phyloP scores from a whole-genome alignment of 2,329 filamentous ascomycete genomes.

The Cordyceps militaris region DNA sequence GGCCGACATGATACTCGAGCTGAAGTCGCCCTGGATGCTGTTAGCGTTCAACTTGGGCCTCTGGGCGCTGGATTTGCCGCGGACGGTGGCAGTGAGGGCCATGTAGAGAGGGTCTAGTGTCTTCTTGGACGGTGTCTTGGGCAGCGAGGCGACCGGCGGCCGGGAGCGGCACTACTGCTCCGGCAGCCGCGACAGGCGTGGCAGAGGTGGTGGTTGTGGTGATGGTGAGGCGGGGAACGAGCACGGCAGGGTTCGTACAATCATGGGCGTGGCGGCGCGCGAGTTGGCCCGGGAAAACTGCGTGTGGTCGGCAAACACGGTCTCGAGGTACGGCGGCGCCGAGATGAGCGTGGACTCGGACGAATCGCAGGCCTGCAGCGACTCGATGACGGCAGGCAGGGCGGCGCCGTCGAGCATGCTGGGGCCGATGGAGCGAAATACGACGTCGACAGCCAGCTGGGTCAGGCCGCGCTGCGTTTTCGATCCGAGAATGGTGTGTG shows the following conservation, averaged over 20 bases:
- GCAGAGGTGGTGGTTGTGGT: background rate
- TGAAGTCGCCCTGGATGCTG: conserved; percentile 41
- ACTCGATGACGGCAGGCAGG: conserved; percentile 59
- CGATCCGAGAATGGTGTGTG: conserved; percentile 90
- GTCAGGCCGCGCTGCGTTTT: conserved; percentile 80
- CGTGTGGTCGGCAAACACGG: conserved; percentile 60
- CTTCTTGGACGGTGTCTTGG: conserved; percentile 30
- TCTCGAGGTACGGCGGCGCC: conserved; percentile 71
- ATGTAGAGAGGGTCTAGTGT: conserved; percentile 29
- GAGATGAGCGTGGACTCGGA: conserved; percentile 74
- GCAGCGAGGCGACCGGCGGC: background rate
- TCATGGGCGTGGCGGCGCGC: conserved; percentile 62
- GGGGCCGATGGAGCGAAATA: conserved; percentile 73
- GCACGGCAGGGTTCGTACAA: conserved; percentile 42
- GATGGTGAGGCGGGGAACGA: conserved; percentile 25
- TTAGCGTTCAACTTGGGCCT: conserved; percentile 34
- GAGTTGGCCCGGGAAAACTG: conserved; percentile 53
- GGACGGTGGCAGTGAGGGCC: conserved; percentile 39
- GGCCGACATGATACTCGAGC: conserved; percentile 39
- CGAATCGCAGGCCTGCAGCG: conserved; percentile 67
- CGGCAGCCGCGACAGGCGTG: conserved; percentile 10
- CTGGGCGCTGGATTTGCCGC: conserved; percentile 28
- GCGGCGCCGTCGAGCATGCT: conserved; percentile 59
- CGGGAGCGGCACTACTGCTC: conserved; percentile 25
- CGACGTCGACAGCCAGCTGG: conserved; percentile 81